Evolutionary conservation across 2,329 filamentous ascomycete genomes (phyloP).

Genomic region (Cercospora zeae-maydis): DNA sequence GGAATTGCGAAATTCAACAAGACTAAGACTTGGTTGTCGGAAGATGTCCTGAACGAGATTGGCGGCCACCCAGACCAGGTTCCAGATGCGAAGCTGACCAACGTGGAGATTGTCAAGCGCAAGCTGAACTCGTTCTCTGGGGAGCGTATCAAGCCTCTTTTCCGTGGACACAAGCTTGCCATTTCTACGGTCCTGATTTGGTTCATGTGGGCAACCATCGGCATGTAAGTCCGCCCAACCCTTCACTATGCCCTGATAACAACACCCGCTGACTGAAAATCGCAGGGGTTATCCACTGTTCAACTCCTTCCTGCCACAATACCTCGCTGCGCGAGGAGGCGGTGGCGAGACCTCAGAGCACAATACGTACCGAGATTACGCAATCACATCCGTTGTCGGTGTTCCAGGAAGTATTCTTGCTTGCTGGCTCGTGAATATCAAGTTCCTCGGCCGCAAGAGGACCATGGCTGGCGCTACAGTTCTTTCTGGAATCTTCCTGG

Average conservation of each 20-base stretch:
- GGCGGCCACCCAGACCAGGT: conserved; percentile 54
- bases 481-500: conserved; percentile 65
- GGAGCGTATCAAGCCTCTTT: conserved; percentile 64
- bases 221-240: conserved; percentile 47
- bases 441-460: conserved; percentile 68
- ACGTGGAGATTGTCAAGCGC: conserved; percentile 52
- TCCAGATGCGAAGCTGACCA: conserved; percentile 41
- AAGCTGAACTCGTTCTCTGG: conserved; percentile 64
- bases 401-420: conserved; percentile 74
- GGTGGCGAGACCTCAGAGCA: conserved; percentile 35
- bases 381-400: conserved; percentile 72
- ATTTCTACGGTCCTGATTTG: conserved; percentile 57
- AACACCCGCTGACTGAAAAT: not conserved
- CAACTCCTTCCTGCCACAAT: conserved; percentile 87
- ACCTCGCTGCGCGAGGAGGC: conserved; percentile 58
- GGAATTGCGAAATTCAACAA: conserved; percentile 28
- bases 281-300: conserved; percentile 72
- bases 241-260: not conserved
- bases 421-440: conserved; percentile 67
- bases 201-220: conserved; percentile 79
- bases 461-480: conserved; percentile 67
- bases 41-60: conserved; percentile 59
- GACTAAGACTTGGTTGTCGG: conserved; percentile 70
- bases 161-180: conserved; percentile 47
- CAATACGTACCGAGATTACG: conserved; percentile 71